Evolutionary conservation across 108 stramenopile genomes (phyloP).

Genomic region (Thalassiosira profunda): DNA sequence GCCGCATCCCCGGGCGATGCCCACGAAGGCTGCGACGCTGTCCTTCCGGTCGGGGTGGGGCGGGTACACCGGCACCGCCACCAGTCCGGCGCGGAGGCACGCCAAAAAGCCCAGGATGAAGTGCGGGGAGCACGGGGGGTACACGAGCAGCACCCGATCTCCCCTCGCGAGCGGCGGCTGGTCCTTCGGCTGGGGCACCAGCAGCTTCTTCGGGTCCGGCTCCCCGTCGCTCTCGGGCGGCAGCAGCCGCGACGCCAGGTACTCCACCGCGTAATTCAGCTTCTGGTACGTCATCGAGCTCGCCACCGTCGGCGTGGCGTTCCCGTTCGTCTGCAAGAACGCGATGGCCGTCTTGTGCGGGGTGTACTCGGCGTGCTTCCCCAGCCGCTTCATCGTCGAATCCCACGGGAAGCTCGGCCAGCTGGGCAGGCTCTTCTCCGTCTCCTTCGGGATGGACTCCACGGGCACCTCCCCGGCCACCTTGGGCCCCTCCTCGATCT

Average conservation of each 20-base stretch:
- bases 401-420: conserved; percentile 10
- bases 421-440: background rate
- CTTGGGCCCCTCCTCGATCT: background rate
- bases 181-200: conserved; percentile 12
- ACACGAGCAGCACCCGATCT: conserved; percentile 93
- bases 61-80: conserved; percentile 97
- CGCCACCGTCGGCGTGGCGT: conserved; percentile 14
- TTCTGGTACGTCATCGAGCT: conserved; percentile 39
- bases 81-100: conserved; percentile 90
- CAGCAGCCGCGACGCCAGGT: conserved; percentile 40
- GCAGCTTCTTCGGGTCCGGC: background rate
- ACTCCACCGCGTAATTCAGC: conserved; percentile 27
- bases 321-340: conserved; percentile 32
- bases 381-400: conserved; percentile 4
- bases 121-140: conserved; percentile 93
- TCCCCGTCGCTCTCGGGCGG: background rate
- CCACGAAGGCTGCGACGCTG: conserved; percentile 78
- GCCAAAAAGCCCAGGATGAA: conserved; percentile 97
- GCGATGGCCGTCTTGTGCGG: conserved; percentile 46
- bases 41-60: conserved; percentile 89
- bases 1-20: conserved; percentile 79
- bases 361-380: background rate
- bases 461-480: background rate
- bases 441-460: background rate
- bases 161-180: conserved; percentile 35